Evolutionary conservation across 164 flowering plant genomes (phyloP), one percentile per base, ranked within the genome.

Genomic region (Chimonanthus salicifolius): DNA sequence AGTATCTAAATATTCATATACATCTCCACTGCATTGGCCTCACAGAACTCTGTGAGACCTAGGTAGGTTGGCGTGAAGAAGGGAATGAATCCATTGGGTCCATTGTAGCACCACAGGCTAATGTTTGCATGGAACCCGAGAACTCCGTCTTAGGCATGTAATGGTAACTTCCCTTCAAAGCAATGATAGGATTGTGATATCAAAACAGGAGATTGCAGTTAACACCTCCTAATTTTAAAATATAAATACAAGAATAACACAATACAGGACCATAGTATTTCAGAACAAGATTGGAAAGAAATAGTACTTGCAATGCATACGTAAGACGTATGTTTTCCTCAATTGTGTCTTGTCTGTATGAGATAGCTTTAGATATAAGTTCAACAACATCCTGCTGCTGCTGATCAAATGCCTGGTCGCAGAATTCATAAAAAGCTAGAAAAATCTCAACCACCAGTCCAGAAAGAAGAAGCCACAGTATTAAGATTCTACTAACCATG

Each of bases 371-470:
- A 54, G 98, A 92, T 67, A 95, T 90, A 44, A 97, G 98, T 81
- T 89, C 95, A 74, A 91, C 92, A 74, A 96, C 87, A 80, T 96
- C 98, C 66, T 94, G 97, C 70, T 96, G 99, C 80, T 96, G 99
- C 81, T 92, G 97, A 87, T 96, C 99, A 82, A 96, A 94, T 65
- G 99, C 99, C 99, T 95, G 71, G 62, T 58, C 18, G 54, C 13
- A 70, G n/a, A 66, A 13, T 45, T n/a, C 9, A 46, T 43, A 44
- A 16, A 66, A 66, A 63, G 10, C 18, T 18, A 63, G 3, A 18
- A 63, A 47, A 68, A 7, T n/a, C 44, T 48, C 58, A 68, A 11
- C 18, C 6, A 68, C n/a, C n/a, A n/a, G 70, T 43, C 58, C n/a
- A 48, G 21, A 48, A 68, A 16, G 3, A 16, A 44, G 9, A 68